These are phyloP conservation scores for Debaryomycetaceae sp. DNA, from an alignment of 1,139 yeast species.

Conservation along the genomic window DNA sequence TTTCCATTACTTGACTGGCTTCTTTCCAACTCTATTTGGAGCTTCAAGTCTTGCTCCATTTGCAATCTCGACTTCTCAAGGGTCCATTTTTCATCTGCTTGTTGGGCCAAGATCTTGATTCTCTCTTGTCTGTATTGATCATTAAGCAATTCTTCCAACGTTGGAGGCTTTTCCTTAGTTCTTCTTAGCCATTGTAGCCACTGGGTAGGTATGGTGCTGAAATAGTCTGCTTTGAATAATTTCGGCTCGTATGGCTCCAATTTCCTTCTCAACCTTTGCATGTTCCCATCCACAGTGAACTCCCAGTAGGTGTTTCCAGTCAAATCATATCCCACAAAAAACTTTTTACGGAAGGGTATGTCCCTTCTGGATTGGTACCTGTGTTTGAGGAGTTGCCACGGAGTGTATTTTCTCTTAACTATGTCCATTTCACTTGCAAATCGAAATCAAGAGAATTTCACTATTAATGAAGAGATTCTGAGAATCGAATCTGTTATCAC, in stretches of 20 bases:
- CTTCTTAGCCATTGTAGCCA: constrained; percentile 82
- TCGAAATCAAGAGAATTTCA: background rate
- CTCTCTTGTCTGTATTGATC: constrained; percentile 57
- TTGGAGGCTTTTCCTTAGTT: constrained; percentile 59
- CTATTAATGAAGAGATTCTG: background rate
- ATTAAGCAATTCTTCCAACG: constrained; percentile 54
- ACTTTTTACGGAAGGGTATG: constrained; percentile 61
- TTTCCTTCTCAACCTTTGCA: constrained; percentile 46
- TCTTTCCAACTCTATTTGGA: constrained; percentile 32
- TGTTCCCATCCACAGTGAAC: constrained; percentile 50
- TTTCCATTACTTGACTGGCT: constrained; percentile 19
- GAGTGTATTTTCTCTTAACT: constrained; percentile 34
- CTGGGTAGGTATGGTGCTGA: constrained; percentile 56
- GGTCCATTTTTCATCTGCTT: constrained; percentile 61
- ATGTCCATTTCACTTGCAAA: constrained; percentile 27
- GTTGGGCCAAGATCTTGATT: constrained; percentile 53
- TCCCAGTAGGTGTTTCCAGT: constrained; percentile 88
- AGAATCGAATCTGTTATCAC: background rate
- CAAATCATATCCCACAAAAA: constrained; percentile 69
- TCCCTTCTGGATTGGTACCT: constrained; percentile 59
- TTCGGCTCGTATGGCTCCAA: constrained; percentile 43
- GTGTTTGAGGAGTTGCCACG: constrained; percentile 46
- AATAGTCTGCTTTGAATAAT: constrained; percentile 48
- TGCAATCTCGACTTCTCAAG: constrained; percentile 36
- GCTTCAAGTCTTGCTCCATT: constrained; percentile 27